Evolutionary conservation across 805 yeast genomes (phyloP), one percentile per base, ranked within the genome.

Genomic region (Schwanniomyces sp.): DNA sequence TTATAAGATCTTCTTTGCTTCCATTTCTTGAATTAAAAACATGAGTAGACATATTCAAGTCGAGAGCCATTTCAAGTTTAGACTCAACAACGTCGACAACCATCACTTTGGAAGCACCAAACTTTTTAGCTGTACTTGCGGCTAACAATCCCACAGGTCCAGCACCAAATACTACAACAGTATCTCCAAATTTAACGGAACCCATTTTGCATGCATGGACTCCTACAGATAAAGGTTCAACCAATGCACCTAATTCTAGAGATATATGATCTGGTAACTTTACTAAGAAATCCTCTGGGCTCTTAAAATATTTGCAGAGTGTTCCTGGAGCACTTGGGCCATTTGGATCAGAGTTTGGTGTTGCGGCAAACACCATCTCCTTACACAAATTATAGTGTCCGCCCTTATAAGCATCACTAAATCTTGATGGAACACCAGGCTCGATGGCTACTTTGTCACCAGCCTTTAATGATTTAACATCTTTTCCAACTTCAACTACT

Each of bases 391-490:
- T 88, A 74, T 90, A 90, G 44, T 78, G 72, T 28, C 97, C 96
- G 18, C 81, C 68, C 68, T 86, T 86, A 70, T 86, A 86, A 60
- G 81, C 92, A 46, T 85, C 81, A 37, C 88, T 80, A 62, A 76
- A 79, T 64, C 96, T 76, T 44, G 90, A 82, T 10, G 96, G 96
- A 47, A 86, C 74, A 56, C 96, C 96, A 2, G 96, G 96, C 63
- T 90, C 96, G 58, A 91, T 81, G 8, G 96, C 95, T 30, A 90
- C 96, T 51, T 79, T 76, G 65, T 90, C 97, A 43, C 97, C 97
- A 16, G 83, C 64, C 60, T 85, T 80, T 48, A 89, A 75, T 9
- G 74, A 62, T 3, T 78, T 80, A 37, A 90, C 96, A 1, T 62
- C 76, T 1, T 74, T 49, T 9, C 96, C 96, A 39, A 86, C 79